Evolutionary conservation across 352 stramenopile species (phyloP).

Genomic region (Pythium monospermum): DNA sequence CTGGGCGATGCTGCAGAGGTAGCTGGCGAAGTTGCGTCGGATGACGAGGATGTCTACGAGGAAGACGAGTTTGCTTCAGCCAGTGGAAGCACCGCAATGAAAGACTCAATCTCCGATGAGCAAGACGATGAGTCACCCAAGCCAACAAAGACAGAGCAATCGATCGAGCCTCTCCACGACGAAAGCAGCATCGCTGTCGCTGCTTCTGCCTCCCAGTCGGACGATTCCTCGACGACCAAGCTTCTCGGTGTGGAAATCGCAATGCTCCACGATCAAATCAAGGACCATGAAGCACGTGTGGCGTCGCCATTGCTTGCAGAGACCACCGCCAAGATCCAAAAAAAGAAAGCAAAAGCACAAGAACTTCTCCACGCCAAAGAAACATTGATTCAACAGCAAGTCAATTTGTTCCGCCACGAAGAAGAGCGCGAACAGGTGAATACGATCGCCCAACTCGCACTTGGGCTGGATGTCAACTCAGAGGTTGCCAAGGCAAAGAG

Average conservation of each 20-base stretch:
- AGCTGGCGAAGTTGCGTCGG: background rate
- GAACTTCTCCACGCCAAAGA: conserved; percentile 38
- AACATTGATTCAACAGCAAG: conserved; percentile 28
- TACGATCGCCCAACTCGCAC: conserved; percentile 29
- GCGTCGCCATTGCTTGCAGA: background rate
- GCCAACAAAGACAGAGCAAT: background rate
- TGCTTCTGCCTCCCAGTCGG: conserved; percentile 31
- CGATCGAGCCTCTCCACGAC: background rate
- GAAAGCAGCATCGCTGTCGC: background rate
- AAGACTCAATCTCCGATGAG: background rate
- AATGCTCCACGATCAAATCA: conserved; percentile 10
- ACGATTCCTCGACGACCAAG: conserved; percentile 52
- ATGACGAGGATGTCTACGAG: conserved; percentile 8
- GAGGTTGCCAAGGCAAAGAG: conserved; percentile 26
- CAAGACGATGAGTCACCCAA: conserved; percentile 1
- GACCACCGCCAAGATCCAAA: conserved; percentile 22
- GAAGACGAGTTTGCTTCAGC: conserved; percentile 42
- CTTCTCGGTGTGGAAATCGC: conserved; percentile 32
- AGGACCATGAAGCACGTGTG: background rate
- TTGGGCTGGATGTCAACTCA: conserved; percentile 28
- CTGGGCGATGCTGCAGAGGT: background rate
- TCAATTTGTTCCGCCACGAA: conserved; percentile 22
- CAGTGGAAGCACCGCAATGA: background rate
- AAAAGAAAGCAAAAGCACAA: conserved; percentile 37
- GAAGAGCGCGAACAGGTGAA: conserved; percentile 45